A percentile compares a stretch with the other conserved stretches of the same genome.
These are phyloP conservation scores for Leccinum subgranulosum DNA, from an alignment of 768 basidiomycete genomes.

Conservation along the genomic window DNA sequence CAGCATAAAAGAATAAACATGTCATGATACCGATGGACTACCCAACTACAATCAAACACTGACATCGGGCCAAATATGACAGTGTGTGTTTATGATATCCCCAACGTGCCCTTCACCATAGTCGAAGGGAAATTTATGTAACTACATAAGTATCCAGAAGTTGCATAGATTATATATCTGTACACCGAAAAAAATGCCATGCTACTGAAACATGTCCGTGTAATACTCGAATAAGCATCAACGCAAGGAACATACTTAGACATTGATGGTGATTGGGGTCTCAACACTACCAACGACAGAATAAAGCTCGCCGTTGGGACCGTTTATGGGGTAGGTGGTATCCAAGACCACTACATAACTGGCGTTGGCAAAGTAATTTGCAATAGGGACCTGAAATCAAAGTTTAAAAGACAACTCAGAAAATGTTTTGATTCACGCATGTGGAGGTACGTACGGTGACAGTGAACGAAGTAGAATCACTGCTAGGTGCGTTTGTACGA, in stretches of 20 bases:
- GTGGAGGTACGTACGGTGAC: background rate
- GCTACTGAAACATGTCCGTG: no score
- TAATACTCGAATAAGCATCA: background rate
- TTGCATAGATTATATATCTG: no score
- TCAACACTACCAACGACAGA: conserved; percentile 17
- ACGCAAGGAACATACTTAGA: conserved; percentile 3
- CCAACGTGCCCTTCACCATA: no score
- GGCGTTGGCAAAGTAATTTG: conserved; percentile 17
- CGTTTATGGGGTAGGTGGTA: conserved; percentile 20
- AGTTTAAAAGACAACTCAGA: conserved; percentile 4
- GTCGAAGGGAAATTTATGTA: no score
- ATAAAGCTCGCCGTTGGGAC: conserved; percentile 1
- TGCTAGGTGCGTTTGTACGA: background rate
- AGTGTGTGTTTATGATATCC: no score
- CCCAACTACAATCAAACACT: no score
- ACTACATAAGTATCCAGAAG: no score
- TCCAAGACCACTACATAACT: conserved; percentile 19
- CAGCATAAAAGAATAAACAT: no score
- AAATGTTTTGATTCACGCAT: background rate
- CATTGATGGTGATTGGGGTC: conserved; percentile 12
- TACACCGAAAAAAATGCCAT: no score
- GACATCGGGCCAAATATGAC: no score
- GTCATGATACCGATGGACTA: no score
- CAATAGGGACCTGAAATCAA: conserved; percentile 19
- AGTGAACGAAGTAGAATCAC: background rate